These are phyloP conservation scores for Candida ficus DNA, from an alignment of 805 yeast species.

Conservation along the genomic window DNA sequence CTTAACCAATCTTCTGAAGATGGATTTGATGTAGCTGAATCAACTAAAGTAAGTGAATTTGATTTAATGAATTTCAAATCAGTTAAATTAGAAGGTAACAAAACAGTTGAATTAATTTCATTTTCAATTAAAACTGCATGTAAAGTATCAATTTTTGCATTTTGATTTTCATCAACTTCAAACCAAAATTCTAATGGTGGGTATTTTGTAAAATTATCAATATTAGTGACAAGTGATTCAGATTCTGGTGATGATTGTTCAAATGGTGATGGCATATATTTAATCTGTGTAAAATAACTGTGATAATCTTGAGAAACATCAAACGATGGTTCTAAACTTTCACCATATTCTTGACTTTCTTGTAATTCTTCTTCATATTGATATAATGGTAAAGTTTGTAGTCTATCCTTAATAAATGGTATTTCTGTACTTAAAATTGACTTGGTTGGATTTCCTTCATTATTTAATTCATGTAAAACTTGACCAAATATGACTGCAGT, in stretches of 20 bases:
- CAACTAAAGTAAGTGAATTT: slow-evolving; percentile 12
- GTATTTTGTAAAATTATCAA: slow-evolving; percentile 26
- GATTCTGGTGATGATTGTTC: slow-evolving; percentile 1
- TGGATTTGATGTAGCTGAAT: slow-evolving; percentile 8
- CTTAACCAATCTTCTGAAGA: slow-evolving; percentile 18
- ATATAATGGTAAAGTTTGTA: slow-evolving; percentile 15
- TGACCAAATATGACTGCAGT: slow-evolving; percentile 24
- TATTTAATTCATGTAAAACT: slow-evolving; percentile 13
- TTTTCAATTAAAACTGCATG: slow-evolving; percentile 40
- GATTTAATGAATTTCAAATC: slow-evolving; percentile 39
- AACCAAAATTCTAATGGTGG: slow-evolving; percentile 59
- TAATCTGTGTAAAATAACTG: slow-evolving; percentile 37
- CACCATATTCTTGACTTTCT: neutral
- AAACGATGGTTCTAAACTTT: neutral
- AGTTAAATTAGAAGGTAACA: slow-evolving; percentile 35
- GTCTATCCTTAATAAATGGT: slow-evolving; percentile 17
- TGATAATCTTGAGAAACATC: slow-evolving; percentile 23
- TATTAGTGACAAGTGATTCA: slow-evolving; percentile 2
- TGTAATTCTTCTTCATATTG: slow-evolving; percentile 5
- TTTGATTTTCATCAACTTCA: slow-evolving; percentile 33
- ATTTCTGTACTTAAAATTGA: slow-evolving; percentile 17
- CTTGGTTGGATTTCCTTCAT: slow-evolving; percentile 1
- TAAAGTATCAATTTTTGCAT: slow-evolving; percentile 30
- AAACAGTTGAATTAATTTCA: slow-evolving; percentile 37
- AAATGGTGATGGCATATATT: slow-evolving; percentile 42